Conservation (phyloP, 306 rosid genomes). For the Coriaria nepalensis region DNA sequence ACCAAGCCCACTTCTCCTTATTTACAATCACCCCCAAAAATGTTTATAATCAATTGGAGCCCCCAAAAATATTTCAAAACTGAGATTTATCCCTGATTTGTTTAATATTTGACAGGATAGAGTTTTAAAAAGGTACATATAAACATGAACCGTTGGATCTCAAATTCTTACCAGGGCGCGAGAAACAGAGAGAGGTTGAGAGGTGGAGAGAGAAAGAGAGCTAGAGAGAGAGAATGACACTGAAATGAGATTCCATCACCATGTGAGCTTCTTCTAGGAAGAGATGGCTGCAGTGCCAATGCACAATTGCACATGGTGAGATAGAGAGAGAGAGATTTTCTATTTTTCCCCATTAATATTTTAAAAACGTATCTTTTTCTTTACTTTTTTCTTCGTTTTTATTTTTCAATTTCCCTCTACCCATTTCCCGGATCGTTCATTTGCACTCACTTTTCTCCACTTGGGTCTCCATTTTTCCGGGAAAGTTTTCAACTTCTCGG, state of each 20-base stretch:
- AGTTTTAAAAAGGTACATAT: no score
- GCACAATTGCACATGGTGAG: constrained; percentile 6
- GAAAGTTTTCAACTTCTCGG: constrained; percentile 8
- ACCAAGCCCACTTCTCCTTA: no score
- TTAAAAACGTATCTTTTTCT: background rate
- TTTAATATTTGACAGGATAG: no score
- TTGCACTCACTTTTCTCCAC: constrained; percentile 4
- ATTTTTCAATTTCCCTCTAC: no score
- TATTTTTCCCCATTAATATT: background rate
- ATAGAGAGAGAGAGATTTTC: background rate
- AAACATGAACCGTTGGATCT: no score
- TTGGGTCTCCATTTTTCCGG: constrained; percentile 6
- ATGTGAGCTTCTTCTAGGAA: constrained; percentile 2
- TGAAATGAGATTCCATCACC: constrained; percentile 17
- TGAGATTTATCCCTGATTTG: no score
- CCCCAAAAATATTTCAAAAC: no score
- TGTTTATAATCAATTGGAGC: no score
- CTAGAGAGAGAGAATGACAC: constrained; percentile 12
- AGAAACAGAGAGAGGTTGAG: background rate
- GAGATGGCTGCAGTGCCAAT: constrained; percentile 8
- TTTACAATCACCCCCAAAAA: no score
- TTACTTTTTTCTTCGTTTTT: constrained; percentile 4
- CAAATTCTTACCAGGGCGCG: no score
- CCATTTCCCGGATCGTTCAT: constrained; percentile 40
- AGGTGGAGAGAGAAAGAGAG: background rate